phyloP scores from a whole-genome alignment of 805 yeast species.

The Tetrapisispora pingtungensis region DNA sequence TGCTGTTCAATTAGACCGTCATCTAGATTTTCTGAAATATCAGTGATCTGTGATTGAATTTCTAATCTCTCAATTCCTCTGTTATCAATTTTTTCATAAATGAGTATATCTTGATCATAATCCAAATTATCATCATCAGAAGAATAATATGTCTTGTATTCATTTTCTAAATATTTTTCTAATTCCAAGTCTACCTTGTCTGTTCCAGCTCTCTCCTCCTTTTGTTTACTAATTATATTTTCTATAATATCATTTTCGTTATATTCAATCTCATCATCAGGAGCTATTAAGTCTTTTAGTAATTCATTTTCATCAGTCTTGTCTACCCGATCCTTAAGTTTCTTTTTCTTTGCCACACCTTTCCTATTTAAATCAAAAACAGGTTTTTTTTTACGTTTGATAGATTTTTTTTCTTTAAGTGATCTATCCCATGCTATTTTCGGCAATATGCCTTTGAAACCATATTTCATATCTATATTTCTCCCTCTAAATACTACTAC shows the following conservation, averaged over 20 bases:
- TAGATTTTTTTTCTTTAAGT: slow-evolving; percentile 4
- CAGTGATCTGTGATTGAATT: not conserved
- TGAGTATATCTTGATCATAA: not conserved
- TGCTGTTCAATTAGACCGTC: no score
- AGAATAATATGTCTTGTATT: slow-evolving; percentile 12
- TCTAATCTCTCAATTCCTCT: not conserved
- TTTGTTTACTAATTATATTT: no score
- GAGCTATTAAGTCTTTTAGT: slow-evolving; percentile 15
- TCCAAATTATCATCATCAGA: slow-evolving; percentile 5
- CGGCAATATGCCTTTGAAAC: slow-evolving; percentile 27
- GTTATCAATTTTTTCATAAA: not conserved
- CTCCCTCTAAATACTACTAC: slow-evolving; percentile 22
- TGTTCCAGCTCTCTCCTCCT: not conserved
- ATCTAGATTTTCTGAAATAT: no score
- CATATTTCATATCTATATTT: slow-evolving; percentile 19
- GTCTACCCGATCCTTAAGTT: not conserved
- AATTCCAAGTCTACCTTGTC: not conserved
- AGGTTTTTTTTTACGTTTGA: slow-evolving; percentile 1
- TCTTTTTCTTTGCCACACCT: slow-evolving; percentile 22
- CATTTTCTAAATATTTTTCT: slow-evolving; percentile 11
- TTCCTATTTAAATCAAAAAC: slow-evolving; percentile 5
- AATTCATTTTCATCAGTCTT: slow-evolving; percentile 11
- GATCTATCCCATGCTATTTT: slow-evolving; percentile 25
- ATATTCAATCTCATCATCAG: slow-evolving; percentile 10
- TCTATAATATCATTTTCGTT: not conserved